phyloP scores from a whole-genome alignment of 225 moss, liverwort and hornwort genomes.

The Bryum argenteum region DNA sequence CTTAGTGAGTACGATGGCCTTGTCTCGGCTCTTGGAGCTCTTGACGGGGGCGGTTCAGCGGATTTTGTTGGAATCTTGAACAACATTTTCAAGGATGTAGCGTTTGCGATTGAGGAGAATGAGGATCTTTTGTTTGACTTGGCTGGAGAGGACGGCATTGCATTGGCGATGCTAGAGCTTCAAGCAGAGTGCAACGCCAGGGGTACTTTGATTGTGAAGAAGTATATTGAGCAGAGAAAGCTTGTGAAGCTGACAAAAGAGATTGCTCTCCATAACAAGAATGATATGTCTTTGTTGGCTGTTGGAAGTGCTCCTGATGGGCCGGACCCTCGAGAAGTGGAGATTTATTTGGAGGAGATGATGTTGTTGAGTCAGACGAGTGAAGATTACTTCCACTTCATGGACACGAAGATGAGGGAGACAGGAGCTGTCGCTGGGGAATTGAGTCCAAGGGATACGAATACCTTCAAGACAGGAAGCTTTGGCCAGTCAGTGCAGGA shows the following conservation, averaged over 20 bases:
- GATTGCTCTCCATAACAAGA: slow-evolving; percentile 69
- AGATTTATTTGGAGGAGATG: slow-evolving; percentile 85
- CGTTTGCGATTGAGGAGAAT: slow-evolving; percentile 84
- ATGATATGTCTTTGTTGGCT: slow-evolving; percentile 63
- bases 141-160: slow-evolving; percentile 83
- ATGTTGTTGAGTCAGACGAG: slow-evolving; percentile 91
- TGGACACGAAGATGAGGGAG: slow-evolving; percentile 73
- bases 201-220: slow-evolving; percentile 76
- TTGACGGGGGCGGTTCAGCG: slow-evolving; percentile 40
- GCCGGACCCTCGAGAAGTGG: slow-evolving; percentile 82
- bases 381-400: slow-evolving; percentile 85
- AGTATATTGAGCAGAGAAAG: slow-evolving; percentile 78
- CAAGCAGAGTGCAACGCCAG: slow-evolving; percentile 88
- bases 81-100: slow-evolving; percentile 87
- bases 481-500: slow-evolving; percentile 86
- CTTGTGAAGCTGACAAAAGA: slow-evolving; percentile 78
- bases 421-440: slow-evolving; percentile 73
- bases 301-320: slow-evolving; percentile 63
- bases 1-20: slow-evolving; percentile 72
- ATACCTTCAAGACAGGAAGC: slow-evolving; percentile 69
- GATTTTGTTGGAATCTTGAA: slow-evolving; percentile 84
- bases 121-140: slow-evolving; percentile 83
- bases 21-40: slow-evolving; percentile 54
- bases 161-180: slow-evolving; percentile 81
- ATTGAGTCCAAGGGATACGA: slow-evolving; percentile 76